Percentiles rank a stretch among this genome's conserved stretches.
Evolutionary conservation across 208 protist species (phyloP).

Genomic region (Naegleria gruberi): DNA sequence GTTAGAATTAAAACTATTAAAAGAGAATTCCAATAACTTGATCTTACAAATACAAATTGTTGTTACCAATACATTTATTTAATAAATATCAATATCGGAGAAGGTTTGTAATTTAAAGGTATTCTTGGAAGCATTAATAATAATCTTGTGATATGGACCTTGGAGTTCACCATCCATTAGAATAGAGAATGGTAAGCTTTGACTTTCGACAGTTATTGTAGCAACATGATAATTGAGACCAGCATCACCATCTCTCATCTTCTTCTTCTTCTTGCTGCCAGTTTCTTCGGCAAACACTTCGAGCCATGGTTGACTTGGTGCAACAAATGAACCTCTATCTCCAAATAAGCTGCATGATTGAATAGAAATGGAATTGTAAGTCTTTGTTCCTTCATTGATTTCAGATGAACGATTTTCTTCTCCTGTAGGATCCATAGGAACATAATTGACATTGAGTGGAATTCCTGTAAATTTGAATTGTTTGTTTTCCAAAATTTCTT

Average conservation of each 20-base stretch:
- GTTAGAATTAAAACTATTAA: too few relatives aligned
- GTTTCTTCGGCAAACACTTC: neutral
- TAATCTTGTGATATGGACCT: constrained; percentile 8
- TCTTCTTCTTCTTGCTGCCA: neutral
- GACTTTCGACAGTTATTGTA: neutral
- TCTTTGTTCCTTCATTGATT: neutral
- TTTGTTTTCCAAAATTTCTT: neutral
- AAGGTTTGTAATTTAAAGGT: neutral
- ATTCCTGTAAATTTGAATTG: neutral
- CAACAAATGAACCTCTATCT: neutral
- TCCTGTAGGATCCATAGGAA: constrained; percentile 13
- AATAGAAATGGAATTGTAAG: neutral
- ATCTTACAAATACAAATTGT: too few relatives aligned
- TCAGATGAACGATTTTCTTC: neutral
- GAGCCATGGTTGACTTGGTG: neutral
- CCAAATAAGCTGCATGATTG: neutral
- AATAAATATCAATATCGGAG: neutral
- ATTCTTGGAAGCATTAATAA: neutral
- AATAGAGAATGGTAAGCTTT: neutral
- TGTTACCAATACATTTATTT: too few relatives aligned
- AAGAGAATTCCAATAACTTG: too few relatives aligned
- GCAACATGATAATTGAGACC: neutral
- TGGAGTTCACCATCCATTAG: constrained; percentile 8
- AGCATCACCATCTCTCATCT: neutral
- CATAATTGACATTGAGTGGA: neutral